These are phyloP conservation scores for Mucor piriformis DNA, from an alignment of 371 early-diverging fungal species.

Conservation along the genomic window DNA sequence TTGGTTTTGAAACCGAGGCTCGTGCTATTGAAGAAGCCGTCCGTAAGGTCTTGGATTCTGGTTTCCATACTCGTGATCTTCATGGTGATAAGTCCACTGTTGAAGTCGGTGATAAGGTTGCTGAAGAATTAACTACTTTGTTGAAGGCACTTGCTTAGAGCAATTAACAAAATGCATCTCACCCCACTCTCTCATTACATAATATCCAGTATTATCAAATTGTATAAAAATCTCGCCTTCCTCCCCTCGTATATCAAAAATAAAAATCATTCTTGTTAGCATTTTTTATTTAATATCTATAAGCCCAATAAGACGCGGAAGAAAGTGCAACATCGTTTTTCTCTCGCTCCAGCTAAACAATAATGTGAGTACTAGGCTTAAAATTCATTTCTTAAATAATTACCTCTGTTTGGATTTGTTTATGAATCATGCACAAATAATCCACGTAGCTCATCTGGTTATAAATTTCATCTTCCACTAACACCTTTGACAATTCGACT, in stretches of 20 bases:
- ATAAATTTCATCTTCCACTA: slow-evolving; percentile 84
- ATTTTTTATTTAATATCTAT: slow-evolving; percentile 24
- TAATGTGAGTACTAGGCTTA: not conserved
- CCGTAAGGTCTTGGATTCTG: slow-evolving; percentile 86
- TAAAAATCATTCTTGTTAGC: not conserved
- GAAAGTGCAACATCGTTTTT: slow-evolving; percentile 29
- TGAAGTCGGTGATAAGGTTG: slow-evolving; percentile 89
- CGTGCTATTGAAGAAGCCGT: slow-evolving; percentile 91
- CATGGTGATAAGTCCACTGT: slow-evolving; percentile 82
- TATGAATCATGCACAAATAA: slow-evolving; percentile 86
- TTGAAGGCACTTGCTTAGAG: slow-evolving; percentile 38
- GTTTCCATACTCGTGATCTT: slow-evolving; percentile 88
- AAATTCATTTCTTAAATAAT: not conserved
- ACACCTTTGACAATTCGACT: slow-evolving; percentile 59
- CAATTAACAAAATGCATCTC: not conserved
- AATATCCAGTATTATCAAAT: not conserved
- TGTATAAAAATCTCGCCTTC: not conserved
- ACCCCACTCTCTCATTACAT: not conserved
- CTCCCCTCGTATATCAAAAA: not conserved
- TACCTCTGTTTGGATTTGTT: slow-evolving; percentile 82
- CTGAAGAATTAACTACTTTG: slow-evolving; percentile 68
- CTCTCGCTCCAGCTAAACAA: slow-evolving; percentile 38
- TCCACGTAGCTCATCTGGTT: slow-evolving; percentile 92
- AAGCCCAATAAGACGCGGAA: slow-evolving; percentile 34
- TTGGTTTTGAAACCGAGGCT: slow-evolving; percentile 87